phyloP scores from a whole-genome alignment of 2,329 filamentous ascomycete species.

The Chaetomiaceae sp. region DNA sequence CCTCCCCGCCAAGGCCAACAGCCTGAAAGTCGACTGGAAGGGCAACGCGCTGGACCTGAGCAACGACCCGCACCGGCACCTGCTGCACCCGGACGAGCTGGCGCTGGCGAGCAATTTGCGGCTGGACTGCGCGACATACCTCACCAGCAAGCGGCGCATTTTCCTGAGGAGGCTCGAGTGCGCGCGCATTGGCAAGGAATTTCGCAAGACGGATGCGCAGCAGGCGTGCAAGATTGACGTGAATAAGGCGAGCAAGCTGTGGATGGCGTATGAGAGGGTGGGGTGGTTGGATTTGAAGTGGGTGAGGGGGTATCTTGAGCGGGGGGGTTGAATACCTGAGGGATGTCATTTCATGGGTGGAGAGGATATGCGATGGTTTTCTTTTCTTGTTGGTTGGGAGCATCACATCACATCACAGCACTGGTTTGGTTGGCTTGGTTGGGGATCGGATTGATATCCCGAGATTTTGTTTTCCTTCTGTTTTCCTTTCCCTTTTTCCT shows the following conservation, averaged over 20 bases:
- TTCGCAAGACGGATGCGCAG: slow-evolving; percentile 92
- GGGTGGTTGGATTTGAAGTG: slow-evolving; percentile 65
- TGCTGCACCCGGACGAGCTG: slow-evolving; percentile 76
- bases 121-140: slow-evolving; percentile 80
- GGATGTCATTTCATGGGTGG: not conserved
- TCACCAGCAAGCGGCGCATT: slow-evolving; percentile 89
- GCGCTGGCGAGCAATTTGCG: slow-evolving; percentile 72
- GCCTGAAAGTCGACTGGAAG: slow-evolving; percentile 84
- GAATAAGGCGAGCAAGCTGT: slow-evolving; percentile 92
- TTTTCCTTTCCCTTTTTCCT: not conserved
- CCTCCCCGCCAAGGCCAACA: slow-evolving; percentile 62
- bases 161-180: slow-evolving; percentile 72
- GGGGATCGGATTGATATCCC: too few relatives aligned
- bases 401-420: too few relatives aligned
- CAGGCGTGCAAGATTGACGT: slow-evolving; percentile 98
- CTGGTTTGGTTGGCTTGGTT: too few relatives aligned
- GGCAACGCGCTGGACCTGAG: slow-evolving; percentile 72
- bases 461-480: too few relatives aligned
- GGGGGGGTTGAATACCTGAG: slow-evolving; percentile 73
- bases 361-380: not conserved
- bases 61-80: slow-evolving; percentile 62
- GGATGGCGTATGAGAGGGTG: slow-evolving; percentile 82
- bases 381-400: not conserved
- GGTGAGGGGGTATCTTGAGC: slow-evolving; percentile 34
- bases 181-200: slow-evolving; percentile 69